Evolutionary conservation across 176 grass and related monocot species (phyloP), one percentile per base, ranked within the genome.

Genomic region (Eragrostis curvula): DNA sequence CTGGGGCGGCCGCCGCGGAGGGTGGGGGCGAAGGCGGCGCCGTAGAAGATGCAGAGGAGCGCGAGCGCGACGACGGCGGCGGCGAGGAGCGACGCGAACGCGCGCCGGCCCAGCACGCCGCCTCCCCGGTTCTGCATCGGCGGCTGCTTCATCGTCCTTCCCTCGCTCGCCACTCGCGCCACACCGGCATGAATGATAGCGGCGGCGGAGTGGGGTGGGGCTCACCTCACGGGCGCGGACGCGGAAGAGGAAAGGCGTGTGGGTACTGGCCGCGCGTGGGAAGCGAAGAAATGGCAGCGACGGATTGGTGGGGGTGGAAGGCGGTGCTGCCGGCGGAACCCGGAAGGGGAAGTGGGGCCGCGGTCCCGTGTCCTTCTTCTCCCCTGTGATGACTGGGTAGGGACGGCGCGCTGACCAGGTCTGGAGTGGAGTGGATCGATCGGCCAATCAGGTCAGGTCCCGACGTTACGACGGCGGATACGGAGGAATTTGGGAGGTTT

Each of bases 21-120:
- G 83, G 74, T 86, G 68, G 84, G 93, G 39, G 58, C 90, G 79
- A 92, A 92, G 39, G 85, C 85, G 90, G 88, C 23, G 79, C 93
- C 93, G 72, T 92, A 79, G 88, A 92, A 88, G 90, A 96, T 70
- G 85, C 93, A 96, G 90, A 96, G 88, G 56, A 96, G 82, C 74
- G 89, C 88, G 66, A 96, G 90, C 79, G 83, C 83, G 43, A 96
- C 0, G 53, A 87, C 30, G 36, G 85, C 80, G 49, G 50, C 74
- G 24, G 71, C 81, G 17, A 96, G 85, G 67, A 79, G 74, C 40
- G 81, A 90, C 16, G 90, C 89, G 76, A 93, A 96, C 66, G 81
- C 70, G 75, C 78, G 84, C 42, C 82, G 66, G 21, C 75, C 79
- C 66, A 68, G 41, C 41, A 52, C 57, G 71, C 74, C 67, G 25